Percentiles rank a stretch among this genome's conserved stretches.
Evolutionary conservation across 2,329 filamentous ascomycete genomes (phyloP).

Genomic region (Pseudogymnoascus sp.): DNA sequence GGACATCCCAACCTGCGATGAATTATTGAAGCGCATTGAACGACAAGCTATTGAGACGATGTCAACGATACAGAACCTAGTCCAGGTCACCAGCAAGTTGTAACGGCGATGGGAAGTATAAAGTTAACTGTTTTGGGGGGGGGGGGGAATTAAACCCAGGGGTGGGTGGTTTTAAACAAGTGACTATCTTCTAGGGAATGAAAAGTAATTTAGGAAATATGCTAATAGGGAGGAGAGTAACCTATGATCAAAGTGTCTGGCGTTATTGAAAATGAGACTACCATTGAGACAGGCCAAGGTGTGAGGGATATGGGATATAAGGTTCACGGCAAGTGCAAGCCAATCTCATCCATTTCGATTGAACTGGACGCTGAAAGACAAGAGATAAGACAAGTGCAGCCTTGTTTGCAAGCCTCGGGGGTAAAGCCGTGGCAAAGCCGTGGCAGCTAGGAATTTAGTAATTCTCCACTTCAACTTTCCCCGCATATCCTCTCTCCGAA

Average conservation of each 20-base stretch:
- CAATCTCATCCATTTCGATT: not conserved
- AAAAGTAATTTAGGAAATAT: not conserved
- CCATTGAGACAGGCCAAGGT: not conserved
- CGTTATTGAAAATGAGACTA: not conserved
- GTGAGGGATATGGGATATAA: not conserved
- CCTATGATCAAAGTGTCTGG: not conserved
- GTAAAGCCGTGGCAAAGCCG: not conserved
- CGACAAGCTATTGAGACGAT: constrained; percentile 46
- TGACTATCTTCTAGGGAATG: not conserved
- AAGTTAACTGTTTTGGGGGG: not conserved
- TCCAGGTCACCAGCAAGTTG: not conserved
- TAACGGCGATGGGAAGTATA: not conserved
- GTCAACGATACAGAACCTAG: not conserved
- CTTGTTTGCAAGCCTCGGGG: not conserved
- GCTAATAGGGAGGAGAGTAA: not conserved
- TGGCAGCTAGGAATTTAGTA: not conserved
- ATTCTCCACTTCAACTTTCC: not conserved
- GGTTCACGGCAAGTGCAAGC: not conserved
- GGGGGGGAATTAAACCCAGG: not conserved
- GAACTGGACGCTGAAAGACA: not conserved
- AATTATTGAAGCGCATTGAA: constrained; percentile 59
- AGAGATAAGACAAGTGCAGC: not conserved
- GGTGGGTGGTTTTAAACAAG: not conserved
- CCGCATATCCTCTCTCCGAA: not conserved
- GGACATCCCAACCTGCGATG: constrained; percentile 64